phyloP scores from a whole-genome alignment of 352 stramenopile species.

The Globisporangium spinosum region DNA sequence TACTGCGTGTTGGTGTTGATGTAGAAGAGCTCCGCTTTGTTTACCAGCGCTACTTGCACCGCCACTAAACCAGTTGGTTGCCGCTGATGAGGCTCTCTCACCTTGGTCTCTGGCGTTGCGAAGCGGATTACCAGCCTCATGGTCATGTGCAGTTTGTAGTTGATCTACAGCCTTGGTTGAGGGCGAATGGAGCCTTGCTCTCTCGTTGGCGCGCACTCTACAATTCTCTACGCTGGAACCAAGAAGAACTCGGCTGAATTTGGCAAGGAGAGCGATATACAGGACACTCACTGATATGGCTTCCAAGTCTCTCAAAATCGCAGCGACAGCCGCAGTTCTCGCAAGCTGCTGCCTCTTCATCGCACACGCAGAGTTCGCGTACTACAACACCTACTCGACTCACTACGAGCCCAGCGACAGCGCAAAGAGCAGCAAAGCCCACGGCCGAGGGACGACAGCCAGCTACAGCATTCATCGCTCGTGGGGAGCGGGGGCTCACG shows the following conservation, averaged over 20 bases:
- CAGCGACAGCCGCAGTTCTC: background rate
- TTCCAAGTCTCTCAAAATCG: background rate
- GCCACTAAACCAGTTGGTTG: background rate
- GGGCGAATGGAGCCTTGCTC: background rate
- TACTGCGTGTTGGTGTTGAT: background rate
- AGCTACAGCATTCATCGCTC: background rate
- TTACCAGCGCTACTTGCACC: background rate
- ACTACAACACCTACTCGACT: background rate
- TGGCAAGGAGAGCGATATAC: background rate
- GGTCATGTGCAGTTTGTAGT: background rate
- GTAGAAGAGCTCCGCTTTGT: background rate
- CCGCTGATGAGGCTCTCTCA: background rate
- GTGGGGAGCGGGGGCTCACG: background rate
- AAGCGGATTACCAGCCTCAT: background rate
- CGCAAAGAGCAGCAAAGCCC: background rate
- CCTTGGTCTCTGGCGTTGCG: background rate
- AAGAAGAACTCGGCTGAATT: background rate
- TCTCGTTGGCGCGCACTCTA: background rate
- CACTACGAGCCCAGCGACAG: background rate
- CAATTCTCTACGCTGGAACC: background rate
- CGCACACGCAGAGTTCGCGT: background rate
- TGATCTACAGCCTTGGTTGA: background rate
- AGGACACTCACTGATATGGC: background rate
- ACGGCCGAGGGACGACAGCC: background rate
- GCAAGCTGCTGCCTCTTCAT: background rate